Evolutionary conservation across 768 basidiomycete species (phyloP), one percentile per base, ranked within the genome.

Genomic region (Agaricus sinodeliciosus): DNA sequence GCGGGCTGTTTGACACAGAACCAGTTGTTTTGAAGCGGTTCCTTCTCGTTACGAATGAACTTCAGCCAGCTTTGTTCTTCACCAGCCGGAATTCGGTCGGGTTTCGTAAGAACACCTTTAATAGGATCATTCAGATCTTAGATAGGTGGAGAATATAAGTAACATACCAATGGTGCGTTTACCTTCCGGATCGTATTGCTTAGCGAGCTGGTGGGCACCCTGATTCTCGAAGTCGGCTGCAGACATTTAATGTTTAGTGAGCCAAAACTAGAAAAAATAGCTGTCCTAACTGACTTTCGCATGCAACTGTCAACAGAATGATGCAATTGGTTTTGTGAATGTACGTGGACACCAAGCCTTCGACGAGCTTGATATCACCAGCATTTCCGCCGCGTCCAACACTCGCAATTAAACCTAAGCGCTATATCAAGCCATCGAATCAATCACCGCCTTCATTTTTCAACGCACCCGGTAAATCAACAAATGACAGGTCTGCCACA

Each of bases 221-320:
- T 90, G 87, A 40, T 87, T 90, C 58, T 90, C 85, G 16, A 86
- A 87, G 57, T 91, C 87, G 48, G 86, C 89, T 90, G 41, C 49
- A n/a, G n/a, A 5, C 27, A 41, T 41, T 25, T 12, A 25, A 11
- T 34, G 31, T n/a, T 45, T 18, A 9, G 45, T 35, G 22, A n/a
- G n/a, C 16, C 9, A n/a, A 3, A n/a, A 31, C 3, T 18, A 34
- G 12, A 7, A 7, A 34, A n/a, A 49, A 9, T 40, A 7, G 11
- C 8, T 11, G 6, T 11, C 31, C 7, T 31, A 13, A 54, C 77
- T 55, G 51, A 84, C 84, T 84, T 64, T 85, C 83, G 58, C 83
- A 85, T 0, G 86, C 76, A 0, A 81, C 75, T 0, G 76, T 78
- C 25, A 87, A 54, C 0, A 90, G 64, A n/a, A 83, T 77, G 7